Conservation (phyloP, 1,284 basidiomycete species). For the Trichosporon coremiiforme region DNA sequence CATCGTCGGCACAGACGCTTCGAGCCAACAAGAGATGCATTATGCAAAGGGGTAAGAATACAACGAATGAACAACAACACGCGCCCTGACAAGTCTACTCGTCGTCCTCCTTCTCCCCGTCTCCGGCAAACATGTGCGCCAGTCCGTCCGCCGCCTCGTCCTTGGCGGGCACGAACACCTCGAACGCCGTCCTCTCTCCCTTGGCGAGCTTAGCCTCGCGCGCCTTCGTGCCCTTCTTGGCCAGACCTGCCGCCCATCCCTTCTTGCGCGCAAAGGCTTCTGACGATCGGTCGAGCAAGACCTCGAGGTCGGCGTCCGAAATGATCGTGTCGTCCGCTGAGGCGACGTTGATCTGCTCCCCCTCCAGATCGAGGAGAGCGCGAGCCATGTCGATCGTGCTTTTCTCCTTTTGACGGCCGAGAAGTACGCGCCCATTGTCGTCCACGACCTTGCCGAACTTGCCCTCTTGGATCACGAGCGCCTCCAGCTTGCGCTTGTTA, state of each 20-base stretch:
- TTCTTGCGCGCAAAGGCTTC: constrained; percentile 76
- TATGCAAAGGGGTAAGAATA: background rate
- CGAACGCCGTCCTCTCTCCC: constrained; percentile 67
- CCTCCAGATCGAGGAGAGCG: constrained; percentile 76
- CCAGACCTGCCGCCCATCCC: constrained; percentile 66
- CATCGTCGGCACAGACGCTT: too few species aligned
- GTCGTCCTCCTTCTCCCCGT: constrained; percentile 43
- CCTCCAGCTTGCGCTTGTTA: constrained; percentile 86
- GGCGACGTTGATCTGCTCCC: constrained; percentile 86
- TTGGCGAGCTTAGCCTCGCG: constrained; percentile 52
- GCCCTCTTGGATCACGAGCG: constrained; percentile 88
- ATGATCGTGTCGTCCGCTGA: constrained; percentile 75
- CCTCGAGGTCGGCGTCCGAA: constrained; percentile 74
- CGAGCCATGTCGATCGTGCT: constrained; percentile 78
- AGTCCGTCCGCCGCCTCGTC: constrained; percentile 72
- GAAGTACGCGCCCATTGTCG: constrained; percentile 61
- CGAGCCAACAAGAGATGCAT: background rate
- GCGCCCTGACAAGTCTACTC: background rate
- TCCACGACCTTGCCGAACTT: constrained; percentile 68
- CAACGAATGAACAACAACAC: constrained; percentile 16
- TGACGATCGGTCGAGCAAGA: constrained; percentile 76
- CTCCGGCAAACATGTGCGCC: constrained; percentile 63
- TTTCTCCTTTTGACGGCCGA: constrained; percentile 58
- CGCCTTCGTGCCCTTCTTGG: constrained; percentile 43
- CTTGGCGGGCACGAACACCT: constrained; percentile 71